These are phyloP conservation scores for Kockiozyma suomiensis DNA, from an alignment of 805 yeast species.

Conservation along the genomic window DNA sequence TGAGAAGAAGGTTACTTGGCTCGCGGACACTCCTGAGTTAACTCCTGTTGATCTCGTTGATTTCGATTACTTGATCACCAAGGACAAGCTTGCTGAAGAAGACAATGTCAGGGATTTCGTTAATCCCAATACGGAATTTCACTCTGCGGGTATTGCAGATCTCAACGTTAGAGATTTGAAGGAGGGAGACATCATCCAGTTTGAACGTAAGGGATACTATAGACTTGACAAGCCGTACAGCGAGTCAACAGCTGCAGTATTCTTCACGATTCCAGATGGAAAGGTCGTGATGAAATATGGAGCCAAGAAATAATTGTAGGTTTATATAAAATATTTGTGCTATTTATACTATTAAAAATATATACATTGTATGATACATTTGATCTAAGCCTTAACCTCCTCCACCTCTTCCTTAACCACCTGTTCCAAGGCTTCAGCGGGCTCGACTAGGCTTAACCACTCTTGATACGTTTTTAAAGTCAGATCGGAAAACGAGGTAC, in stretches of 20 bases:
- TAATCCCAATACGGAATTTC: conserved; percentile 86
- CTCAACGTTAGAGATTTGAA: conserved; percentile 72
- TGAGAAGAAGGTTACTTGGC: conserved; percentile 92
- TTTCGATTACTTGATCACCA: conserved; percentile 91
- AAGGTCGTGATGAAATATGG: conserved; percentile 78
- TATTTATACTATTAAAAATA: background rate
- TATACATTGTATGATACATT: conserved; percentile 11
- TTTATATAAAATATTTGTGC: background rate
- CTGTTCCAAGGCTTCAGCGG: background rate
- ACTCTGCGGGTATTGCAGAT: conserved; percentile 76
- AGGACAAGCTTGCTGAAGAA: conserved; percentile 92
- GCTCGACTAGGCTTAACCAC: background rate
- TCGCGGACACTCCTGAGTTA: conserved; percentile 76
- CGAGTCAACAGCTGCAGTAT: conserved; percentile 66
- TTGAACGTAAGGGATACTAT: conserved; percentile 96
- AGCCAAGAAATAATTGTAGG: conserved; percentile 53
- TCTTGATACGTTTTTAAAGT: conserved; percentile 4
- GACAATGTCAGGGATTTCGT: conserved; percentile 91
- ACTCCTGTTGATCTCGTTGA: conserved; percentile 79
- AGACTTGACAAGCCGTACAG: conserved; percentile 64
- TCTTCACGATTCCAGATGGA: conserved; percentile 96
- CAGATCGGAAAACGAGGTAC: conserved; percentile 7
- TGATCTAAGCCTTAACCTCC: background rate
- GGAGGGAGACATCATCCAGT: conserved; percentile 87
- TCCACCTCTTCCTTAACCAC: conserved; percentile 1